phyloP scores from a whole-genome alignment of 2,329 filamentous ascomycete species.

The Elsinoe australis region DNA sequence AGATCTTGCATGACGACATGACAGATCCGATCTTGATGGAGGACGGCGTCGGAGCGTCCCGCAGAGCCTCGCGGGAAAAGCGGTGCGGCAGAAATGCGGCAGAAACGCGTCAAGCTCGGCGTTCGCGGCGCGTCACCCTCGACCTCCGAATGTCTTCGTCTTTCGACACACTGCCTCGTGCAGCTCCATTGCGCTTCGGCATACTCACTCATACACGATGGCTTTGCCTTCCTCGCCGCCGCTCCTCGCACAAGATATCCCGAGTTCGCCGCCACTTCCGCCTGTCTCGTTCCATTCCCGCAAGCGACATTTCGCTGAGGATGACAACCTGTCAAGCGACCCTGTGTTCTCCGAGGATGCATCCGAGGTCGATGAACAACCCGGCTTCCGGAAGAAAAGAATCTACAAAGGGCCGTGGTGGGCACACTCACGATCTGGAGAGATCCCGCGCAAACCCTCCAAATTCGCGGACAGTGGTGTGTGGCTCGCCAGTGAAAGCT shows the following conservation, averaged over 20 bases:
- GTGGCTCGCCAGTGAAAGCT: conserved; percentile 57
- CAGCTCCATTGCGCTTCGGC: background rate
- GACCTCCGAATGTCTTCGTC: background rate
- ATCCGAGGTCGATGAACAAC: conserved; percentile 53
- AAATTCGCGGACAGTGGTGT: conserved; percentile 54
- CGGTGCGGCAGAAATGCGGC: too few relatives aligned
- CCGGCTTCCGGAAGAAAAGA: conserved; percentile 48
- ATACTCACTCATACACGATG: too few relatives aligned
- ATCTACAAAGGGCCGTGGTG: conserved; percentile 63
- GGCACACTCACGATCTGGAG: conserved; percentile 42
- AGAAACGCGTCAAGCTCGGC: background rate
- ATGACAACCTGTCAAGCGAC: conserved; percentile 53
- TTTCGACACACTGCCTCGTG: background rate
- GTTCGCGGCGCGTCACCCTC: conserved; percentile 8
- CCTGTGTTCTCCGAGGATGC: conserved; percentile 64
- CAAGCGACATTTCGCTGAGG: conserved; percentile 29
- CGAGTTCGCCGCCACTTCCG: conserved; percentile 19
- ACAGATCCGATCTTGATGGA: too few relatives aligned
- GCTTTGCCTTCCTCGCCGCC: conserved; percentile 19
- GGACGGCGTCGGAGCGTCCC: too few relatives aligned
- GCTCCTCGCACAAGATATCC: conserved; percentile 13
- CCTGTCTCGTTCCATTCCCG: conserved; percentile 18
- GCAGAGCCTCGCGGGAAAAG: too few relatives aligned
- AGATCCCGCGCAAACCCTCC: background rate
- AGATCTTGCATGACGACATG: too few relatives aligned